Percentiles rank a stretch among this genome's conserved stretches.
Conservation (phyloP, 2,329 filamentous ascomycete genomes). For the Fusarium begoniae region DNA sequence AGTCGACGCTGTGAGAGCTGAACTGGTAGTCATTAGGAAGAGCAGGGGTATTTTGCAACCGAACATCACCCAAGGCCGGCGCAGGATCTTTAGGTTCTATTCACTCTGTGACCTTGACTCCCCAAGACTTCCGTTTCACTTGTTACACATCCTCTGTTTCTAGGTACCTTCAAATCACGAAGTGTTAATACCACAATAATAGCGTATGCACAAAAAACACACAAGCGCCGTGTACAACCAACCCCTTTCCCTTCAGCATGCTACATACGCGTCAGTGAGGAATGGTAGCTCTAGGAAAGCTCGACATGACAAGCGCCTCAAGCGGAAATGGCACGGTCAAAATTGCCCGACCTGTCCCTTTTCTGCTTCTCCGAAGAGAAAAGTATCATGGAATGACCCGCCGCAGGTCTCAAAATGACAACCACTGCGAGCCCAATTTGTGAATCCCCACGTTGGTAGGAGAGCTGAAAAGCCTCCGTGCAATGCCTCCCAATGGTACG, state of each 20-base stretch:
- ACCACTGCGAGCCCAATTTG: conserved; percentile 10
- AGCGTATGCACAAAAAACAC: not conserved
- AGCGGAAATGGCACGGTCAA: conserved; percentile 26
- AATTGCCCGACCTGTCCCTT: not conserved
- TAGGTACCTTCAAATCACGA: not conserved
- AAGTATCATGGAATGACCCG: not conserved
- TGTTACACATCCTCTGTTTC: not conserved
- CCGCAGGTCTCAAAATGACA: conserved; percentile 5
- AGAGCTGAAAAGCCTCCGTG: conserved; percentile 10
- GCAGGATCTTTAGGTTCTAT: not conserved
- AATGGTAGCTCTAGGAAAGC: conserved; percentile 21
- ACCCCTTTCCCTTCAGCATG: conserved; percentile 13
- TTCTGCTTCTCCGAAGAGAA: not conserved
- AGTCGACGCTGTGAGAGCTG: conserved; percentile 9
- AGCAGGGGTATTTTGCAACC: conserved; percentile 6
- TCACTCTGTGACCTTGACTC: not conserved
- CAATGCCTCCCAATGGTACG: conserved; percentile 3
- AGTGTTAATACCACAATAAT: not conserved
- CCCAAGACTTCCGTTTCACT: not conserved
- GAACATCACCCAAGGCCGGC: not conserved
- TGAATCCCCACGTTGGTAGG: not conserved
- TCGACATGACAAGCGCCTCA: conserved; percentile 36
- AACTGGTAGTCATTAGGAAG: not conserved
- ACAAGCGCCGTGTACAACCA: conserved; percentile 14
- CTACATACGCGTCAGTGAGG: conserved; percentile 11